A percentile compares a stretch with the other conserved stretches of the same genome.
Conservation (phyloP, 169 alveolate genomes). For the Sarcocystis neurona region DNA sequence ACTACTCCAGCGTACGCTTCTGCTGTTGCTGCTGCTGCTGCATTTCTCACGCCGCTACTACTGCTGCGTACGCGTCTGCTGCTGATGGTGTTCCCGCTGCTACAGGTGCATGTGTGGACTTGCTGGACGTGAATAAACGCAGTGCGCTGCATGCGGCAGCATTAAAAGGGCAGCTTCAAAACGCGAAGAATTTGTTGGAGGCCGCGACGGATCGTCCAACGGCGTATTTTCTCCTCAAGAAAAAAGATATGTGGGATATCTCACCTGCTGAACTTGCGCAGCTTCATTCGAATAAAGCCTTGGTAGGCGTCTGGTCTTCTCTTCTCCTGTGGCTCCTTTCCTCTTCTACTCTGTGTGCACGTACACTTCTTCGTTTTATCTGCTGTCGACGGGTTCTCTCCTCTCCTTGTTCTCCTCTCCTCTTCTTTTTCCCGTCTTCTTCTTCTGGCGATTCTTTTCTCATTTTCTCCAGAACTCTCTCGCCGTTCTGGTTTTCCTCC, state of each 20-base stretch:
- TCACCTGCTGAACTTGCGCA: slow-evolving; percentile 59
- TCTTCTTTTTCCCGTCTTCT: background rate
- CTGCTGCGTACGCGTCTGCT: background rate
- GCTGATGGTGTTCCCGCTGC: background rate
- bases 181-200: slow-evolving; percentile 45
- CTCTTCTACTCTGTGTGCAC: background rate
- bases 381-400: background rate
- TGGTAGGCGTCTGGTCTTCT: background rate
- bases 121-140: slow-evolving; percentile 38
- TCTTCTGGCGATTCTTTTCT: background rate
- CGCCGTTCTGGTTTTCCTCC: background rate
- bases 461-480: no score
- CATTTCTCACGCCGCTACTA: background rate
- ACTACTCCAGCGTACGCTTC: no score
- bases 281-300: slow-evolving; percentile 32
- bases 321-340: background rate
- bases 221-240: slow-evolving; percentile 17
- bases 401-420: background rate
- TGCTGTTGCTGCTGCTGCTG: background rate
- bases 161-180: slow-evolving; percentile 42
- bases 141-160: slow-evolving; percentile 55
- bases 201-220: slow-evolving; percentile 28
- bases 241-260: slow-evolving; percentile 60
- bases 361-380: background rate
- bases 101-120: slow-evolving; percentile 46